These are phyloP conservation scores for Ogataea angusta DNA, from an alignment of 805 yeast species.

Conservation along the genomic window DNA sequence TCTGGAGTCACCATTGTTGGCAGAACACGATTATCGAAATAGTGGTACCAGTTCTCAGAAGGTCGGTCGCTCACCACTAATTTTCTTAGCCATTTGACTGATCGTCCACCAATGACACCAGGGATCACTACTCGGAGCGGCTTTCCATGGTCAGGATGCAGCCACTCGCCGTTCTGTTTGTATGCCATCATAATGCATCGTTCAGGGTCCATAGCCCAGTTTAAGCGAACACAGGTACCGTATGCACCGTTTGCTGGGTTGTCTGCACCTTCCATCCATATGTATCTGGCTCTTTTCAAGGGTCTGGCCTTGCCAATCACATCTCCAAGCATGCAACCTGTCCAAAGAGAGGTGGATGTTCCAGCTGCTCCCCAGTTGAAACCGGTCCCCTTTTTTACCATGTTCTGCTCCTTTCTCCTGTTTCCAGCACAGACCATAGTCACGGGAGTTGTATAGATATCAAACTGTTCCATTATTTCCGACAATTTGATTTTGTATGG, in stretches of 20 bases:
- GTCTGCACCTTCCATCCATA: constrained; percentile 37
- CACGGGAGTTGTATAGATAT: constrained; percentile 32
- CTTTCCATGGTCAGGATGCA: constrained; percentile 36
- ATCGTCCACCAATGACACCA: constrained; percentile 39
- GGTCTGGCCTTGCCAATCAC: constrained; percentile 29
- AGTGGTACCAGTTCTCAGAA: constrained; percentile 36
- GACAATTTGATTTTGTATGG: constrained; percentile 26
- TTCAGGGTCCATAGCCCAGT: constrained; percentile 34
- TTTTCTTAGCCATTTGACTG: constrained; percentile 36
- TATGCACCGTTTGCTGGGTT: constrained; percentile 33
- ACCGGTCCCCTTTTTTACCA: constrained; percentile 34
- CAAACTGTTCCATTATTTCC: constrained; percentile 26
- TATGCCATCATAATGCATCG: constrained; percentile 33
- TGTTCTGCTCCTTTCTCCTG: constrained; percentile 35
- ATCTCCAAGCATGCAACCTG: constrained; percentile 33
- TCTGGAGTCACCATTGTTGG: constrained; percentile 37
- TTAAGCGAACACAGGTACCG: constrained; percentile 33
- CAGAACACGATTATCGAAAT: constrained; percentile 35
- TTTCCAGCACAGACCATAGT: constrained; percentile 38
- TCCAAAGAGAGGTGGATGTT: constrained; percentile 34
- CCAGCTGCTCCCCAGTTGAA: constrained; percentile 39
- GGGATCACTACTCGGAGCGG: constrained; percentile 36
- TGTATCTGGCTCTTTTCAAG: constrained; percentile 25
- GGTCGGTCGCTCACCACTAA: constrained; percentile 31
- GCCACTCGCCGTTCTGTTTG: constrained; percentile 34